Percentiles rank a stretch among this genome's conserved stretches.
phyloP scores from a whole-genome alignment of 441 rosid species.

The Arabidopsis lyrata region DNA sequence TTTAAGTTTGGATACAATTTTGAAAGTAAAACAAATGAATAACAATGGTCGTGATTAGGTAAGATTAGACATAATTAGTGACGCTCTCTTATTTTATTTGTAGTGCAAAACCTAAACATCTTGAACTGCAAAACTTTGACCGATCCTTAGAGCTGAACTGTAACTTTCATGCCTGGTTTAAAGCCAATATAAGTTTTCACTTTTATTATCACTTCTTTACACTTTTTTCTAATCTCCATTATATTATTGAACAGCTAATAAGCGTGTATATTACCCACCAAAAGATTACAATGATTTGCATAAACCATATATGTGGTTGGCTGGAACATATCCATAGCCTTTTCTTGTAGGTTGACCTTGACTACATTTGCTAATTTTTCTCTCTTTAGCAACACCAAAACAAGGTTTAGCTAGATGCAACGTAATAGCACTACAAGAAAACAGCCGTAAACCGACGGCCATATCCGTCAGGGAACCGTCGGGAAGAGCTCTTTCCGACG shows the following conservation, averaged over 20 bases:
- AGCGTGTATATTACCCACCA: slow-evolving; percentile 12
- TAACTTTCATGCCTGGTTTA: slow-evolving; percentile 4
- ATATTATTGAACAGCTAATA: background rate
- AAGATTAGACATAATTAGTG: slow-evolving; percentile 16
- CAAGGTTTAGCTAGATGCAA: background rate
- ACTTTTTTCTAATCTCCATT: background rate
- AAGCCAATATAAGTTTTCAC: background rate
- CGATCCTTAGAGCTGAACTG: background rate
- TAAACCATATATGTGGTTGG: slow-evolving; percentile 24
- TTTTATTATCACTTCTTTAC: background rate
- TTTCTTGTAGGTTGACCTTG: slow-evolving; percentile 26
- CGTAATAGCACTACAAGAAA: no score
- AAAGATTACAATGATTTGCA: slow-evolving; percentile 10
- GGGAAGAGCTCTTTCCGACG: no score
- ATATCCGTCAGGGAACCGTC: no score
- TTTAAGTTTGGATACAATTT: background rate
- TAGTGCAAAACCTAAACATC: slow-evolving; percentile 29
- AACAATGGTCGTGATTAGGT: slow-evolving; percentile 25
- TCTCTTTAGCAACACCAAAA: background rate
- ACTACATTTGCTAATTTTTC: background rate
- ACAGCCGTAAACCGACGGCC: no score
- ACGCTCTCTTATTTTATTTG: slow-evolving; percentile 24
- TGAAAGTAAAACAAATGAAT: background rate
- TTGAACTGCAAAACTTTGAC: slow-evolving; percentile 31
- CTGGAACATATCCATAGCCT: slow-evolving; percentile 23